Evolutionary conservation across 2,329 filamentous ascomycete species (phyloP).

Genomic region (Samsoniella hepiali): DNA sequence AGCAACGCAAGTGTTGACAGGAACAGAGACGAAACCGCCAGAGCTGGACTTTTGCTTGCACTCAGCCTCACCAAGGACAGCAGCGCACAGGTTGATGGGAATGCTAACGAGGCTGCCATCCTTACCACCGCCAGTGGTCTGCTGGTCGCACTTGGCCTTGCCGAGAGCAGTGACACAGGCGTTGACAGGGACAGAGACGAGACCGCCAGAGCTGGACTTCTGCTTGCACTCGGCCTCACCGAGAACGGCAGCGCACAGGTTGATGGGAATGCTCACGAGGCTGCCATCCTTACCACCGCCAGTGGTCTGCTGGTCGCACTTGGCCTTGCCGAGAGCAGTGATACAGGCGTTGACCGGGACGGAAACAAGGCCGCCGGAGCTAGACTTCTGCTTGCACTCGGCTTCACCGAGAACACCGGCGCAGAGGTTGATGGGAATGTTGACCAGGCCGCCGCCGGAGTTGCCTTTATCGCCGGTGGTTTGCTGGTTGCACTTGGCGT

Average conservation of each 20-base stretch:
- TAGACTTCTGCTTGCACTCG: constrained; percentile 1
- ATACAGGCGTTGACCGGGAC: constrained; percentile 1
- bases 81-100: constrained; percentile 9
- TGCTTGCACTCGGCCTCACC: constrained; percentile 6
- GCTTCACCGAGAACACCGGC: background rate
- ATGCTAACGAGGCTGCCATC: background rate
- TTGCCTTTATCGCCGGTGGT: background rate
- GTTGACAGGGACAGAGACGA: constrained; percentile 4
- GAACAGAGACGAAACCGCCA: constrained; percentile 7
- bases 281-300: background rate
- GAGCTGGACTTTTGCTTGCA: constrained; percentile 11
- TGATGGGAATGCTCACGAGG: constrained; percentile 1
- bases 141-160: background rate
- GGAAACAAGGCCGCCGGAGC: background rate
- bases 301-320: background rate
- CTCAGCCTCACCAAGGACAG: constrained; percentile 6
- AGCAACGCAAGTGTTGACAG: constrained; percentile 4
- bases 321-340: background rate
- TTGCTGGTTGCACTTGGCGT: background rate
- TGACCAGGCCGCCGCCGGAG: background rate
- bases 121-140: background rate
- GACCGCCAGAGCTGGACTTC: background rate
- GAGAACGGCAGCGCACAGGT: background rate
- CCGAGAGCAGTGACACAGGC: constrained; percentile 1
- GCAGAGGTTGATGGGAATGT: constrained; percentile 7